A percentile compares a stretch with the other conserved stretches of the same genome.
Conservation (phyloP, 257 asterid genomes). For the Anisodus tanguticus region DNA sequence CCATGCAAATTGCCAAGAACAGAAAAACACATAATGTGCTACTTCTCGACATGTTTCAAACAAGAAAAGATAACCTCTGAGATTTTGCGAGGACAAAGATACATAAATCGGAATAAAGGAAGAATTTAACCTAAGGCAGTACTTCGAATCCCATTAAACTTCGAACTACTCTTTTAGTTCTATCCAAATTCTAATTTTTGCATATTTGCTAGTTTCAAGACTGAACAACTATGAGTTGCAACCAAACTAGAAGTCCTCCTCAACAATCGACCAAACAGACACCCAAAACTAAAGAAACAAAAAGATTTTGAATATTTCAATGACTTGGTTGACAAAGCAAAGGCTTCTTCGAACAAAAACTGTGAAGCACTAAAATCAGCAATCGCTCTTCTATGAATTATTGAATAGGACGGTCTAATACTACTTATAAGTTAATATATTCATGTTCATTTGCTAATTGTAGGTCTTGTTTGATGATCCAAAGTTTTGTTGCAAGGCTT, state of each 20-base stretch:
- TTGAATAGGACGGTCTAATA: slow-evolving; percentile 44
- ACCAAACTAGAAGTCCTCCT: background rate
- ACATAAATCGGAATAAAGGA: background rate
- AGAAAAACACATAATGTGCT: background rate
- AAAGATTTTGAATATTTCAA: background rate
- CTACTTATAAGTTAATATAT: no score
- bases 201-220: background rate
- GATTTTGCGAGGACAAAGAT: background rate
- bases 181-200: background rate
- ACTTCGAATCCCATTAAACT: background rate
- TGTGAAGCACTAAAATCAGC: slow-evolving; percentile 1
- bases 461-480: no score
- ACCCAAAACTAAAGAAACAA: background rate
- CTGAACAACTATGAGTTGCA: background rate
- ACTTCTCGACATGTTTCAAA: background rate
- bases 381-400: slow-evolving; percentile 5
- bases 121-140: background rate
- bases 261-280: background rate
- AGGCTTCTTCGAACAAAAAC: slow-evolving; percentile 11
- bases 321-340: background rate
- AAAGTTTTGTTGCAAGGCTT: no score
- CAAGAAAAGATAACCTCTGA: background rate
- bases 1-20: background rate
- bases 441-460: no score
- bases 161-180: background rate